These are phyloP conservation scores for Cercospora janseana DNA, from an alignment of 2,329 filamentous ascomycete species.

Conservation along the genomic window DNA sequence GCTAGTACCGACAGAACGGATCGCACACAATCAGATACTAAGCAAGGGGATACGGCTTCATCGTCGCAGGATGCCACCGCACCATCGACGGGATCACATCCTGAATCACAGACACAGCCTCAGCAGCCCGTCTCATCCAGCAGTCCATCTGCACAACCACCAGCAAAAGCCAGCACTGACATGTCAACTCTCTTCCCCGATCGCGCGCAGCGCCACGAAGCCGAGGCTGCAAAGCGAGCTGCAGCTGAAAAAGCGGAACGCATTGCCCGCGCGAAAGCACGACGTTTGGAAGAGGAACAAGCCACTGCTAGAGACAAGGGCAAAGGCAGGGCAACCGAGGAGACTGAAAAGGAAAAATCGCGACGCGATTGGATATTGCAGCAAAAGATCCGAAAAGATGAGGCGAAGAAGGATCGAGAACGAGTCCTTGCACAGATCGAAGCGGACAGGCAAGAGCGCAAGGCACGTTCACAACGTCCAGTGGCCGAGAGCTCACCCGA, in stretches of 20 bases:
- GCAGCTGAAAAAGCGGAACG: slow-evolving; percentile 51
- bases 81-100: background rate
- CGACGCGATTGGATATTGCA: slow-evolving; percentile 38
- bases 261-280: slow-evolving; percentile 39
- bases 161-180: background rate
- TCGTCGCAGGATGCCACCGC: background rate
- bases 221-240: slow-evolving; percentile 43
- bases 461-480: slow-evolving; percentile 50
- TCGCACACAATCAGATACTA: background rate
- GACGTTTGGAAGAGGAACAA: slow-evolving; percentile 41
- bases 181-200: slow-evolving; percentile 49
- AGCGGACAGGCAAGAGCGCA: slow-evolving; percentile 69
- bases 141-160: background rate
- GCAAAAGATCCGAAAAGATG: slow-evolving; percentile 60
- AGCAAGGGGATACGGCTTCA: background rate
- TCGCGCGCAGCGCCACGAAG: slow-evolving; percentile 49
- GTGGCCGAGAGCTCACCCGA: slow-evolving; percentile 13
- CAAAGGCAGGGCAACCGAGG: slow-evolving; percentile 40
- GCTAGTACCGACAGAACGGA: background rate
- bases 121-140: background rate
- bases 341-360: slow-evolving; percentile 33
- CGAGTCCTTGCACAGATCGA: slow-evolving; percentile 73
- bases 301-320: slow-evolving; percentile 26
- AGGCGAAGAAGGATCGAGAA: slow-evolving; percentile 66
- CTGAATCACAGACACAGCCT: background rate